Conservation (phyloP, 2,329 filamentous ascomycete genomes). For the Cadophora malorum region DNA sequence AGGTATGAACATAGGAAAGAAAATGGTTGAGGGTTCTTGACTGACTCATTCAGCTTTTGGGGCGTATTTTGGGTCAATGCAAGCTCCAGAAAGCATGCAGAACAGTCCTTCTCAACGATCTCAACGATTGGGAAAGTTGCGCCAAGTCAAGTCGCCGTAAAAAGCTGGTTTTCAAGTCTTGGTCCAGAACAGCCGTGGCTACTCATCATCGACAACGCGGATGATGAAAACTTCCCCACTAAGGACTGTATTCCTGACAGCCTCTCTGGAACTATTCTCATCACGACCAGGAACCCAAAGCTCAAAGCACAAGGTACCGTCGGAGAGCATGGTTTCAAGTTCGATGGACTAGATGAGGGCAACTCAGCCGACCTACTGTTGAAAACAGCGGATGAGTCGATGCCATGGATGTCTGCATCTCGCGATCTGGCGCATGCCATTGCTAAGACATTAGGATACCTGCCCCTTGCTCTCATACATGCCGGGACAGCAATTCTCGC, state of each 20-base stretch:
- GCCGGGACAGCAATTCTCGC: constrained; percentile 34
- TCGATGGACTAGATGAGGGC: constrained; percentile 37
- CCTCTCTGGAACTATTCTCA: constrained; percentile 44
- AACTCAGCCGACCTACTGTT: constrained; percentile 43
- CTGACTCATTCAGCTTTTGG: constrained; percentile 25
- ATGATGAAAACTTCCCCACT: constrained; percentile 47
- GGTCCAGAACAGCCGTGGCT: constrained; percentile 46
- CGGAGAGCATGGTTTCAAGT: constrained; percentile 34
- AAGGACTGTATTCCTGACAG: constrained; percentile 41
- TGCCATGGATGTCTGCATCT: constrained; percentile 19
- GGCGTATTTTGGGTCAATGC: constrained; percentile 29
- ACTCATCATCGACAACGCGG: constrained; percentile 53
- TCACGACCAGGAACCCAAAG: constrained; percentile 48
- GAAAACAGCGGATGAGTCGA: constrained; percentile 28
- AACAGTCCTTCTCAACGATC: constrained; percentile 22
- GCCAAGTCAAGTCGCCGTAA: constrained; percentile 25
- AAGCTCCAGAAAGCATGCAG: constrained; percentile 20
- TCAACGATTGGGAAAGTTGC: constrained; percentile 24
- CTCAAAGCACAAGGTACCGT: constrained; percentile 42
- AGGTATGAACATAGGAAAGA: constrained; percentile 11
- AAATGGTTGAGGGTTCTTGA: background rate
- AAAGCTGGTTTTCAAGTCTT: constrained; percentile 38
- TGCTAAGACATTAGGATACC: constrained; percentile 36
- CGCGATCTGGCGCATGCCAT: constrained; percentile 33
- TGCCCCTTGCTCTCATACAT: constrained; percentile 44